Evolutionary conservation across 2,329 filamentous ascomycete species (phyloP).

Genomic region (Paecilomyces niveus): DNA sequence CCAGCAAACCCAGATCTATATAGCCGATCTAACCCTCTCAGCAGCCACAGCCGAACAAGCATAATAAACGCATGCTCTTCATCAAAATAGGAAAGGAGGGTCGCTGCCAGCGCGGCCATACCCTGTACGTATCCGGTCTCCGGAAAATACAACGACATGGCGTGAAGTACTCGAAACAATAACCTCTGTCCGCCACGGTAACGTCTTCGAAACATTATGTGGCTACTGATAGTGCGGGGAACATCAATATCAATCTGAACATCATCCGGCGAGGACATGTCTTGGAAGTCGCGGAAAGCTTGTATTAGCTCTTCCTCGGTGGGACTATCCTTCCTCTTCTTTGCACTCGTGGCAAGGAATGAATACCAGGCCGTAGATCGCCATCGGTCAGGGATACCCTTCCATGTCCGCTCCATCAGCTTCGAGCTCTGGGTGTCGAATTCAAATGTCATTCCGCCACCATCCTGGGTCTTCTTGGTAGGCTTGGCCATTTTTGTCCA

Average conservation of each 20-base stretch:
- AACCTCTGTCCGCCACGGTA: conserved; percentile 90
- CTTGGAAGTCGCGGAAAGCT: conserved; percentile 66
- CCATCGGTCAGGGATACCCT: conserved; percentile 96
- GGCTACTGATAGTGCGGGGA: conserved; percentile 84
- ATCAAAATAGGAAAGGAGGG: conserved; percentile 91
- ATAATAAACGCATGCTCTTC: conserved; percentile 93
- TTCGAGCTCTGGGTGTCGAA: conserved; percentile 81
- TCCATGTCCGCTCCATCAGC: conserved; percentile 88
- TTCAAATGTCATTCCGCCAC: conserved; percentile 60
- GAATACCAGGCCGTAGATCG: conserved; percentile 89
- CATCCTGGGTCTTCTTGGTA: conserved; percentile 38
- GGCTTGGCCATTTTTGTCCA: conserved; percentile 60
- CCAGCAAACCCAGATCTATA: conserved; percentile 81
- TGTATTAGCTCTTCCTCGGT: conserved; percentile 65
- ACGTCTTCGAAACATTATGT: conserved; percentile 92
- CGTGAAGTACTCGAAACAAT: conserved; percentile 86
- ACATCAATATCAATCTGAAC: conserved; percentile 97
- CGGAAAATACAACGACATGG: conserved; percentile 83
- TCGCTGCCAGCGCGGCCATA: conserved; percentile 90
- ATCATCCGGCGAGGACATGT: conserved; percentile 74
- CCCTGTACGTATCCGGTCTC: conserved; percentile 94
- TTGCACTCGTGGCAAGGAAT: conserved; percentile 74
- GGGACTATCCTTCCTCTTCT: conserved; percentile 53
- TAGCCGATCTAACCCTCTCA: conserved; percentile 76
- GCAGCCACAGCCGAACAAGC: conserved; percentile 88